Base-by-base conservation (phyloP, 768 basidiomycete species). In the Calocera cornea region DNA sequence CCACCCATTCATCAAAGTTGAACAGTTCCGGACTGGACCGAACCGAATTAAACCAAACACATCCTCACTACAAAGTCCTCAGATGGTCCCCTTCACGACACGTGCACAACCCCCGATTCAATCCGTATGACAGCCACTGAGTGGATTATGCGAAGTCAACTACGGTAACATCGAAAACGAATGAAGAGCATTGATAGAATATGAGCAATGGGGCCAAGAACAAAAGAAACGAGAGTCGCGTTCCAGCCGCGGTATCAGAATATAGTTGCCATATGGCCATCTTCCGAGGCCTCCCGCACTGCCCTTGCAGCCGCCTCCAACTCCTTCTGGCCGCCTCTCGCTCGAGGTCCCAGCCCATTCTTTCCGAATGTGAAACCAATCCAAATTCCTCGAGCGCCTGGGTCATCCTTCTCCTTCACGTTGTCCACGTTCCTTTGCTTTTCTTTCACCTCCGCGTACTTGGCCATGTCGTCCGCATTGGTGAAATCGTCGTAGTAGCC, bases 381-480 rank as follows among this genome's bases (percentile, higher is more conserved):
- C 72, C 72, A 75, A 24, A 75, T 69, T n/a, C 73, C 73, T 1
- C 74, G 66, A 24, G 65, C 65, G 49, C 72, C 66, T 27, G 63
- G 65, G 27, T 92, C 90, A 2, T 90, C 92, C 76, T 90, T 90
- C 80, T 98, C 95, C 76, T 83, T 86, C 19, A 97, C 90, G 67
- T 83, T 84, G 29, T 95, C 95, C 29, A 99, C 95, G 74, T 97
- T 95, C 73, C 79, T 81, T 78, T 97, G 94, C 78, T 98, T 99
- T 81, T 97, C 97, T 77, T 90, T 86, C 7, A 99, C 97, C 76
- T 99, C 95, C 12, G 95, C 92, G 74, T 98, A 98, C 79, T 98
- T 98, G 64, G 92, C 93, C 95, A 97, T 97, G 74, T 98, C 95
- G 68, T 95, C 91, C 2, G 83, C 79, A 2, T 84, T 88, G 1